Conservation (phyloP, 495 filamentous ascomycete genomes). For the Delitschia confertaspora region DNA sequence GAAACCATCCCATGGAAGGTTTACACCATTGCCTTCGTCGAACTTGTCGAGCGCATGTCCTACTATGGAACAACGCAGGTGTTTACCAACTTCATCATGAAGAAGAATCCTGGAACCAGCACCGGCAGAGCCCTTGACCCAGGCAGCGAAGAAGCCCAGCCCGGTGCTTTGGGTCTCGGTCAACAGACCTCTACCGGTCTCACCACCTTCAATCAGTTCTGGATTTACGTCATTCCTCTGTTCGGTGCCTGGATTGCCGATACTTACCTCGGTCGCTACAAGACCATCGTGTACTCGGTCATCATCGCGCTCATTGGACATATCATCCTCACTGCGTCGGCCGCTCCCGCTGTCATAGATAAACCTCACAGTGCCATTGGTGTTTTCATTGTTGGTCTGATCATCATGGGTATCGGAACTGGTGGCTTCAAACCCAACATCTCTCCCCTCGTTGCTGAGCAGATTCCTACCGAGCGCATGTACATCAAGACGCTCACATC, state of each 20-base stretch:
- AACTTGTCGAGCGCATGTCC: conserved; percentile 68
- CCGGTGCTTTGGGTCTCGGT: conserved; percentile 59
- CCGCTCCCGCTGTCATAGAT: conserved; percentile 52
- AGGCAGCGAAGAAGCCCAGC: conserved; percentile 38
- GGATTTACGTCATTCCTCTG: conserved; percentile 64
- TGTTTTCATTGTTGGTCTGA: conserved; percentile 52
- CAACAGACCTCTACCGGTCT: conserved; percentile 57
- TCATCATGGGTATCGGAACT: conserved; percentile 57
- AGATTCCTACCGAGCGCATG: conserved; percentile 39
- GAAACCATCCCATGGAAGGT: conserved; percentile 54
- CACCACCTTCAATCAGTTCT: conserved; percentile 64
- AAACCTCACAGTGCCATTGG: conserved; percentile 45
- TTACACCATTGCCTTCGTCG: conserved; percentile 65
- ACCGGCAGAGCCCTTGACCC: conserved; percentile 45
- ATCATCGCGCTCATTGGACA: conserved; percentile 55
- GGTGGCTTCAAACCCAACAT: conserved; percentile 60
- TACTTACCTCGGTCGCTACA: conserved; percentile 60
- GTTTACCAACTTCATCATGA: conserved; percentile 59
- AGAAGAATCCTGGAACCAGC: conserved; percentile 51
- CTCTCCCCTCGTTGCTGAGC: conserved; percentile 52
- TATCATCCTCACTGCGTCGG: conserved; percentile 54
- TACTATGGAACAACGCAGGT: conserved; percentile 68
- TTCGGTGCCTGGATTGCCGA: conserved; percentile 65
- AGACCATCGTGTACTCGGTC: conserved; percentile 54
- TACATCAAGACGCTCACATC: conserved; percentile 16